Percentiles rank a stretch among this genome's conserved stretches.
Conservation (phyloP, 1,139 yeast species). For the Nakaseomyces nivariensis region DNA sequence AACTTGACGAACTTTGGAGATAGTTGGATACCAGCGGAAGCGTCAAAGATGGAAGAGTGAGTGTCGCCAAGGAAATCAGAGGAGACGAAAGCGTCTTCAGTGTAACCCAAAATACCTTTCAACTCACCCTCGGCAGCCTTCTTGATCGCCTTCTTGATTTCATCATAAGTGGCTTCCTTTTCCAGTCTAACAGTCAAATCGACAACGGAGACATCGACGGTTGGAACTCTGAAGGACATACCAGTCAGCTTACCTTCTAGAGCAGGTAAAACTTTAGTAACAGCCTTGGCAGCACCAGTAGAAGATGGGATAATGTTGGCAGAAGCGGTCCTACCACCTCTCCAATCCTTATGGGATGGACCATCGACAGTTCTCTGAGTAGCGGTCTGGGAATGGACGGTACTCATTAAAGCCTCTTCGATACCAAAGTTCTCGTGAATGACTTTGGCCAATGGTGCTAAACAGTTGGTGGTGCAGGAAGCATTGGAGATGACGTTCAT, state of each 20-base stretch:
- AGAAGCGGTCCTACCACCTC: slow-evolving; percentile 91
- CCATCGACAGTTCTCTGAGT: slow-evolving; percentile 88
- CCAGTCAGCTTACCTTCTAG: slow-evolving; percentile 83
- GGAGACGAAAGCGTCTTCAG: slow-evolving; percentile 78
- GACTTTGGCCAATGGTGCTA: slow-evolving; percentile 82
- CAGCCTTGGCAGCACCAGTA: slow-evolving; percentile 90
- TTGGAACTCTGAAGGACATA: slow-evolving; percentile 84
- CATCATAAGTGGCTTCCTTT: slow-evolving; percentile 64
- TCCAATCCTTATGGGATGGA: slow-evolving; percentile 92
- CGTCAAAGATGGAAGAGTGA: slow-evolving; percentile 74
- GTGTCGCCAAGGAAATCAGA: slow-evolving; percentile 70
- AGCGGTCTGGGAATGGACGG: slow-evolving; percentile 83
- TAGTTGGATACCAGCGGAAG: slow-evolving; percentile 70
- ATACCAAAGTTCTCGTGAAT: slow-evolving; percentile 70
- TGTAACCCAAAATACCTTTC: slow-evolving; percentile 73
- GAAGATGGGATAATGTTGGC: slow-evolving; percentile 86
- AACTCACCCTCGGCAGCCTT: slow-evolving; percentile 61
- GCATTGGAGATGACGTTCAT: slow-evolving; percentile 71
- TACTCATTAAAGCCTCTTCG: slow-evolving; percentile 83
- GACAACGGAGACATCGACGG: slow-evolving; percentile 76
- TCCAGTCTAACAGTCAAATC: slow-evolving; percentile 63
- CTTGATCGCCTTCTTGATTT: slow-evolving; percentile 61
- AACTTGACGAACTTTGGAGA: slow-evolving; percentile 79
- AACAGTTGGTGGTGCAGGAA: slow-evolving; percentile 84
- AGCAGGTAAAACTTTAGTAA: slow-evolving; percentile 80